Percentiles rank a stretch among this genome's conserved stretches.
Evolutionary conservation across 257 asterid species (phyloP).

Genomic region (Euphrasia confusa): DNA sequence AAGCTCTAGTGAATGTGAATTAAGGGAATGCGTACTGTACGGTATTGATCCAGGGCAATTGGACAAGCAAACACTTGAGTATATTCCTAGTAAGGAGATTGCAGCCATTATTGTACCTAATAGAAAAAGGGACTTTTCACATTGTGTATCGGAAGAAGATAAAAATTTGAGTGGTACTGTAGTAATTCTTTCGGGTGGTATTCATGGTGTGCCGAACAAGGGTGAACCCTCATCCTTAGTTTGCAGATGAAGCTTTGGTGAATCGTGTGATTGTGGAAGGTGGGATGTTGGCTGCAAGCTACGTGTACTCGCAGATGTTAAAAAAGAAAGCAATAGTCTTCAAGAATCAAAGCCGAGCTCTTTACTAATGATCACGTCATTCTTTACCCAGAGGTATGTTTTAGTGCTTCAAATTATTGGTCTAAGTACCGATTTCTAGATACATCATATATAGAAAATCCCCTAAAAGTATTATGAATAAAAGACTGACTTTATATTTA

Average conservation of each 20-base stretch:
- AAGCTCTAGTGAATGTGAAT: conserved; percentile 23
- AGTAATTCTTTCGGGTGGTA: conserved; percentile 74
- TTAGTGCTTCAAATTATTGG: background rate
- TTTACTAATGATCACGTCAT: conserved; percentile 32
- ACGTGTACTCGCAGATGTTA: conserved; percentile 45
- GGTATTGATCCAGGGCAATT: conserved; percentile 42
- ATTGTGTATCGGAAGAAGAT: conserved; percentile 12
- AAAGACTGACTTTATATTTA: no score
- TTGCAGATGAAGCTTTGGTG: conserved; percentile 76
- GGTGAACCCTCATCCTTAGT: conserved; percentile 74
- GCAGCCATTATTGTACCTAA: conserved; percentile 60
- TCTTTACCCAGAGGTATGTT: conserved; percentile 65
- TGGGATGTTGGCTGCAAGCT: conserved; percentile 99
- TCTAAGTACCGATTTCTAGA: background rate
- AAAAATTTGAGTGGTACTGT: conserved; percentile 30
- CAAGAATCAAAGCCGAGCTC: conserved; percentile 27
- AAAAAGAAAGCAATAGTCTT: conserved; percentile 26
- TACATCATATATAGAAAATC: background rate
- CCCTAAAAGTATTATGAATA: no score
- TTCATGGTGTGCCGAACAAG: conserved; percentile 57
- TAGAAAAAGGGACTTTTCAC: conserved; percentile 19
- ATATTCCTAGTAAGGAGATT: conserved; percentile 51
- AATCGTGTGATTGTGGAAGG: conserved; percentile 95
- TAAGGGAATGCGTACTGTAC: conserved; percentile 61
- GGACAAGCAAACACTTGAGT: conserved; percentile 44